Evolutionary conservation across 306 rosid genomes (phyloP).

Genomic region (Begonia masoniana): DNA sequence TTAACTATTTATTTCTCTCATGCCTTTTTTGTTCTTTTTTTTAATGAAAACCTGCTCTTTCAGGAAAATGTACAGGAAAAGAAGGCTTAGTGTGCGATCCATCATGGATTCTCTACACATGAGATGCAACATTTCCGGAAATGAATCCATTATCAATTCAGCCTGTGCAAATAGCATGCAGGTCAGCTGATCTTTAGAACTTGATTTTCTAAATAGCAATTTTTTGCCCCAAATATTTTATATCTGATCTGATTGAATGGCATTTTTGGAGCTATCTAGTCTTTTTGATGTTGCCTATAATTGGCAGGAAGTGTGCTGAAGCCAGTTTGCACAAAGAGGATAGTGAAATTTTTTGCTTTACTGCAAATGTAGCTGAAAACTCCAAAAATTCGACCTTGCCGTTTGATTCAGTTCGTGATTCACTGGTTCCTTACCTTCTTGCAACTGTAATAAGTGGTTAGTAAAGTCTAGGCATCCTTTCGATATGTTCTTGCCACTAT

Average conservation of each 20-base stretch:
- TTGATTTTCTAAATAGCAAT: constrained; percentile 1
- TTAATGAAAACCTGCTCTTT: constrained; percentile 4
- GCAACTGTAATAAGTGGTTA: constrained; percentile 61
- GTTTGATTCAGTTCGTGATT: constrained; percentile 39
- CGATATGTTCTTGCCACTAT: no score
- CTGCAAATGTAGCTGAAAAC: constrained; percentile 35
- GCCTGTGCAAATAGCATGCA: constrained; percentile 46
- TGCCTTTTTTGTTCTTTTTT: background rate
- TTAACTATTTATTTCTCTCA: background rate
- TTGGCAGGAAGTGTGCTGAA: constrained; percentile 46
- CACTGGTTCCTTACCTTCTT: constrained; percentile 59
- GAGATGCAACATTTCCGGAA: constrained; percentile 24
- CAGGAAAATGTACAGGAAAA: constrained; percentile 40
- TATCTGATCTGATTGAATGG: background rate
- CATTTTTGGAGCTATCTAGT: constrained; percentile 15
- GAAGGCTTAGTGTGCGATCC: constrained; percentile 45
- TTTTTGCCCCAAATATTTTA: background rate
- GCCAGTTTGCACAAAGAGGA: constrained; percentile 17
- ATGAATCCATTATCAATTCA: constrained; percentile 23
- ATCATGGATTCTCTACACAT: constrained; percentile 37
- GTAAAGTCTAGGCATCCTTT: constrained; percentile 8
- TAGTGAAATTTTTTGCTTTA: constrained; percentile 37
- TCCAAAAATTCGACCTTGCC: constrained; percentile 22
- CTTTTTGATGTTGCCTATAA: constrained; percentile 28
- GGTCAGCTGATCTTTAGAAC: constrained; percentile 17